Evolutionary conservation across 2,329 filamentous ascomycete species (phyloP).

Genomic region (Trichoderma sp.): DNA sequence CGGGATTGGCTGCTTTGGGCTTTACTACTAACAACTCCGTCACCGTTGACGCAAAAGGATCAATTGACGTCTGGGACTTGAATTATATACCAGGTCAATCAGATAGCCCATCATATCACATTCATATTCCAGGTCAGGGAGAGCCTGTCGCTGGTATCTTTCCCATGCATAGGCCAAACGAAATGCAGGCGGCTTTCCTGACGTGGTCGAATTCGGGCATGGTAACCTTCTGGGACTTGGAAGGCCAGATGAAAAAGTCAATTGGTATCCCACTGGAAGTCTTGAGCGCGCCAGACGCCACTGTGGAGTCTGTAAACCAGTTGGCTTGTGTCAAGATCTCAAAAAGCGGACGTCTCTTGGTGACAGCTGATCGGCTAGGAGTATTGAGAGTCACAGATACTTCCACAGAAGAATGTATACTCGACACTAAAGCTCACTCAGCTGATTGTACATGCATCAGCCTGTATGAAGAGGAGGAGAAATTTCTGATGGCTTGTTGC

Average conservation of each 20-base stretch:
- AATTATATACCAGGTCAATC: constrained; percentile 49
- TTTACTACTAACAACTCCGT: constrained; percentile 69
- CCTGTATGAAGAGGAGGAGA: constrained; percentile 65
- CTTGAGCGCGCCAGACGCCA: constrained; percentile 64
- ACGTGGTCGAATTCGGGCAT: constrained; percentile 86
- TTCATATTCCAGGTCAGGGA: constrained; percentile 65
- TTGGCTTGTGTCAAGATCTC: constrained; percentile 64
- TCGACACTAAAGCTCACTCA: constrained; percentile 83
- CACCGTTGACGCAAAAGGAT: constrained; percentile 74
- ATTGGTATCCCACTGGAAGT: constrained; percentile 73
- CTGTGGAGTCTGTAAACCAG: constrained; percentile 61
- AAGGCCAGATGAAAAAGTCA: constrained; percentile 69
- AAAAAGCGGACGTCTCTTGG: constrained; percentile 65
- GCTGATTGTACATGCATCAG: constrained; percentile 83
- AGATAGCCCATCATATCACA: constrained; percentile 47
- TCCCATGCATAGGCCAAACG: constrained; percentile 62
- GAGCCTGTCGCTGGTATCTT: constrained; percentile 75
- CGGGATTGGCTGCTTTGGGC: constrained; percentile 67
- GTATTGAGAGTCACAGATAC: constrained; percentile 73
- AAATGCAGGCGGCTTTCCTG: constrained; percentile 72
- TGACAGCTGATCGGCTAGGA: constrained; percentile 87
- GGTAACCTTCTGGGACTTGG: constrained; percentile 79
- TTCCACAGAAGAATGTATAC: constrained; percentile 61
- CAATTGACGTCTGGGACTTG: constrained; percentile 69
- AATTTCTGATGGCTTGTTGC: constrained; percentile 75